phyloP scores from a whole-genome alignment of 331 rosid species.

The Phaseolus coccineus region DNA sequence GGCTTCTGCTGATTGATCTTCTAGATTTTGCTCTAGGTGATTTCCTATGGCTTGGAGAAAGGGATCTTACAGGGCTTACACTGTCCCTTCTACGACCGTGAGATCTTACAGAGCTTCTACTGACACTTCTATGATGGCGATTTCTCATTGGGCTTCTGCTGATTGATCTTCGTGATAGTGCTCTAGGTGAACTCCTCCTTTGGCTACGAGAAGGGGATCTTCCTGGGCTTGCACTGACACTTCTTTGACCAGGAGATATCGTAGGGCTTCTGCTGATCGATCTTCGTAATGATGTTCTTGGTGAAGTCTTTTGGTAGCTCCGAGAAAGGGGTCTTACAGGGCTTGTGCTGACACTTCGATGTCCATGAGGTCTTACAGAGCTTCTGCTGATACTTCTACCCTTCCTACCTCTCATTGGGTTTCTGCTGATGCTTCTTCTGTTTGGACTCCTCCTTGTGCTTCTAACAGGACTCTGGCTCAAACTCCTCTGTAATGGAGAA shows the following conservation, averaged over 20 bases:
- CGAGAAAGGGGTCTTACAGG: constrained; percentile 37
- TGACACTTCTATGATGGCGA: constrained; percentile 50
- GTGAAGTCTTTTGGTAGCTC: constrained; percentile 56
- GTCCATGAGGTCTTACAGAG: constrained; percentile 55
- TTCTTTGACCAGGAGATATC: constrained; percentile 56
- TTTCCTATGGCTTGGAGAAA: neutral
- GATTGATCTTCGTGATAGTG: constrained; percentile 67
- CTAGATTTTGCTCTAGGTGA: constrained; percentile 75
- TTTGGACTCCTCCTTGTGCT: constrained; percentile 64
- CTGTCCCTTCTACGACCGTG: neutral
- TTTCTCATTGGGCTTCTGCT: constrained; percentile 47
- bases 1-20: constrained; percentile 62
- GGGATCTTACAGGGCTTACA: constrained; percentile 51
- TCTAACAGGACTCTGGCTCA: constrained; percentile 72
- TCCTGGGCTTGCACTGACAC: constrained; percentile 53
- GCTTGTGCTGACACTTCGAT: constrained; percentile 61
- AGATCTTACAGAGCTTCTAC: constrained; percentile 59
- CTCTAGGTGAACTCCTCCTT: constrained; percentile 64
- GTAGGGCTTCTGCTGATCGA: constrained; percentile 51
- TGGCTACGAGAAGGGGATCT: constrained; percentile 54
- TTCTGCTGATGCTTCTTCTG: constrained; percentile 57
- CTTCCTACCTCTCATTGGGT: constrained; percentile 62
- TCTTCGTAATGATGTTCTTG: constrained; percentile 77
- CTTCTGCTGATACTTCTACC: constrained; percentile 63
- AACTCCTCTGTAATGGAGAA: constrained; percentile 52